Conservation (phyloP, 306 rosid species). For the Quillaja saponaria region DNA sequence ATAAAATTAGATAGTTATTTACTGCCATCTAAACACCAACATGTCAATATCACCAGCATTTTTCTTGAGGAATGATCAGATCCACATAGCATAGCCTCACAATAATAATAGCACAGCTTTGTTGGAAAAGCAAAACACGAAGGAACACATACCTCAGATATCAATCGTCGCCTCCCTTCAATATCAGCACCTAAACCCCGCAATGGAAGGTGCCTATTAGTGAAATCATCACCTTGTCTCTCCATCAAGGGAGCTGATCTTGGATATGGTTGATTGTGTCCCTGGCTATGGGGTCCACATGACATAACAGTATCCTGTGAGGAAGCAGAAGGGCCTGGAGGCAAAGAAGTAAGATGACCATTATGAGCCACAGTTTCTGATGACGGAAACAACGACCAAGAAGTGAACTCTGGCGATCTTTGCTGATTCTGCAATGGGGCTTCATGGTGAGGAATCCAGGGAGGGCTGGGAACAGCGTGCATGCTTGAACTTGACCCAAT, state of each 20-base stretch:
- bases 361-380: constrained; percentile 54
- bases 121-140: constrained; percentile 24
- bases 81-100: constrained; percentile 21
- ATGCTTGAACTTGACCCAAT: constrained; percentile 55
- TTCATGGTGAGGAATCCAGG: constrained; percentile 53
- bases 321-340: constrained; percentile 54
- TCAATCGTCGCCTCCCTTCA: constrained; percentile 78
- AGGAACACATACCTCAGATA: constrained; percentile 67
- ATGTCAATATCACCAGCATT: constrained; percentile 6
- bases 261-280: constrained; percentile 51
- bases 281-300: constrained; percentile 36
- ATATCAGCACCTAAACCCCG: constrained; percentile 64
- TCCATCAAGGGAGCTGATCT: constrained; percentile 62
- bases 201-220: constrained; percentile 54
- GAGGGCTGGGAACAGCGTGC: constrained; percentile 47
- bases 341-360: constrained; percentile 48
- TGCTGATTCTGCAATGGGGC: constrained; percentile 55
- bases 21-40: constrained; percentile 9
- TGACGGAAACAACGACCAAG: constrained; percentile 77
- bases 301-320: constrained; percentile 47
- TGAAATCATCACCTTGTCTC: constrained; percentile 61
- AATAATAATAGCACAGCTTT: no score
- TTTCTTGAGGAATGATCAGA: constrained; percentile 16
- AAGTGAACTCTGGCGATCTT: constrained; percentile 59
- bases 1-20: not conserved